These are phyloP conservation scores for Cystobasidium onofrii DNA, from an alignment of 768 basidiomycete species.

Conservation along the genomic window DNA sequence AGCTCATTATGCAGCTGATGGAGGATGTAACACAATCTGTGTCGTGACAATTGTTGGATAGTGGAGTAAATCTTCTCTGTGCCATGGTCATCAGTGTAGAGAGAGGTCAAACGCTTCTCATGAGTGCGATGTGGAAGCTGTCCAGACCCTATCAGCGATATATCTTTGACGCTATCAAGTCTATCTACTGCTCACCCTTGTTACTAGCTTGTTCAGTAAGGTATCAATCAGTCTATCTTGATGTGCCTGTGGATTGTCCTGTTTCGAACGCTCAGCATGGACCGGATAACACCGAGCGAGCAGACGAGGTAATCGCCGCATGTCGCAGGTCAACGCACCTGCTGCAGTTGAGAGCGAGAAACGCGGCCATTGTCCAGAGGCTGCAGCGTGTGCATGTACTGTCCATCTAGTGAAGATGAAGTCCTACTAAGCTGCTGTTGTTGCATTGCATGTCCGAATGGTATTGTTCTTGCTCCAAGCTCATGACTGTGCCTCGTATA, in stretches of 20 bases:
- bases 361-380: neutral
- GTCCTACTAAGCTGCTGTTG: neutral
- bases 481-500: neutral
- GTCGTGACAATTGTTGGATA: neutral
- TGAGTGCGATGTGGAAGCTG: neutral
- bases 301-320: too few relatives aligned
- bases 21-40: constrained; percentile 5
- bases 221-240: neutral
- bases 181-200: neutral
- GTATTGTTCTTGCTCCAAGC: neutral
- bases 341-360: neutral
- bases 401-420: neutral
- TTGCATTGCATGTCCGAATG: neutral
- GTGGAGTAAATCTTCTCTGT: neutral
- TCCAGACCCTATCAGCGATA: neutral
- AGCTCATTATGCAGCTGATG: constrained; percentile 16
- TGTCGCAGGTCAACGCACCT: neutral
- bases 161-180: neutral
- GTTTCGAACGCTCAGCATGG: too few relatives aligned
- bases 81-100: neutral
- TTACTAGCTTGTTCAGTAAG: neutral
- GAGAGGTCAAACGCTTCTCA: neutral
- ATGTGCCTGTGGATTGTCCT: neutral
- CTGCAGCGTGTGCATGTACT: neutral
- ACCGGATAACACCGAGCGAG: too few relatives aligned